Evolutionary conservation across 2,329 filamentous ascomycete genomes (phyloP), one percentile per base, ranked within the genome.

Genomic region (Trichophyton mentagrophytes): DNA sequence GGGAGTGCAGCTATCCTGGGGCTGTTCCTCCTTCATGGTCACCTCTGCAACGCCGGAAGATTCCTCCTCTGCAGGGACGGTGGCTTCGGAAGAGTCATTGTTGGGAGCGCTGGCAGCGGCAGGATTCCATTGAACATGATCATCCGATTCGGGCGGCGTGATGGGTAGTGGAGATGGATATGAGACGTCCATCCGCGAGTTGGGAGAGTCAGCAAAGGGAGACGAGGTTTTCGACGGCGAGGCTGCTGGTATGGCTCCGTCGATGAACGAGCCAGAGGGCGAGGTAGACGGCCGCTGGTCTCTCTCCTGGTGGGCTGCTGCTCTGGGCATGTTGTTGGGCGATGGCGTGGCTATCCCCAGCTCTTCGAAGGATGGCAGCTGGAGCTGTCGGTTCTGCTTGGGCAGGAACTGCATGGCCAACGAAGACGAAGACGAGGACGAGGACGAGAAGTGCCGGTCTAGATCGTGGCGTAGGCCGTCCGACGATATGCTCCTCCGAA

Each of bases 321-420:
- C 40, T n/a, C 36, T 25, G n/a, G 33, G 6, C 55, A 44, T 40
- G 38, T 22, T 59, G 42, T 59, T 59, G 17, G 40, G 63, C 5
- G 69, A 64, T 53, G 78, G 76, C 57, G 74, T 72, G 59, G 75
- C 74, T 61, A 80, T 80, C 38, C 78, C 79, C 57, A 82, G 72
- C 17, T 74, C 70, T 60, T 82, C 76, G 66, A 82, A 82, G 1
- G 79, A 79, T 3, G 80, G 80, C 15, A 83, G 74, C 59, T 80
- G 77, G 46, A 83, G 69, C 38, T 71, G 67, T 3, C 67, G 67
- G 62, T 66, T 73, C 57, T 69, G 69, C 60, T 69, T 73, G 44
- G 72, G 69, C 1, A 74, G 63, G 40, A 73, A 71, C 7, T 71
- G 71, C 49, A 72, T 72, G 36, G 72, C 68, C 8, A 69, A 62